Evolutionary conservation across 208 protist species (phyloP).

Genomic region (Crithidia bombi): DNA sequence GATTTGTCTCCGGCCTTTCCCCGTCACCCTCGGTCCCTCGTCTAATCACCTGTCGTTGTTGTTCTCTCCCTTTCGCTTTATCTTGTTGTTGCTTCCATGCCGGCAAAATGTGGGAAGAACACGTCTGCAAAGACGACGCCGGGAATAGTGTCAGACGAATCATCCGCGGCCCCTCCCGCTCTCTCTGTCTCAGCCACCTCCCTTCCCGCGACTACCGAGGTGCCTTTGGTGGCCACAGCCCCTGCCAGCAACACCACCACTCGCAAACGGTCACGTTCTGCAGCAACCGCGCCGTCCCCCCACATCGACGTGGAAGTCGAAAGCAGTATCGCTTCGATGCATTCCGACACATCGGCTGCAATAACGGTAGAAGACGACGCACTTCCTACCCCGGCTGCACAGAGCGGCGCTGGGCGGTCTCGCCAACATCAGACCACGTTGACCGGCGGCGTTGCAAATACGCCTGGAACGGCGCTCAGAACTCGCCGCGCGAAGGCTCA

Average conservation of each 20-base stretch:
- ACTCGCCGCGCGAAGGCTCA: neutral
- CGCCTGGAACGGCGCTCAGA: neutral
- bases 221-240: neutral
- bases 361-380: neutral
- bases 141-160: neutral
- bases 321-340: neutral
- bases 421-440: constrained; percentile 17
- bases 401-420: neutral
- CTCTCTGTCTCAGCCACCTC: too few relatives aligned
- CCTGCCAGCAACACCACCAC: neutral
- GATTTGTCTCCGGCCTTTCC: neutral
- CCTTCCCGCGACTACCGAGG: too few relatives aligned
- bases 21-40: neutral
- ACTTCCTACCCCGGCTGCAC: neutral
- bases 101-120: neutral
- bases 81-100: constrained; percentile 1
- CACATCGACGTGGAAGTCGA: constrained; percentile 3
- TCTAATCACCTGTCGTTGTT: too few relatives aligned
- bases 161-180: neutral
- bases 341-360: neutral
- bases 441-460: constrained; percentile 6
- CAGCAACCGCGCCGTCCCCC: neutral
- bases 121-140: neutral
- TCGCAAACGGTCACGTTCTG: constrained; percentile 3
- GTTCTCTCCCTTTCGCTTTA: neutral